Percentiles rank a stretch among this genome's conserved stretches.
phyloP scores from a whole-genome alignment of 257 asterid genomes.

The Leonotis leonurus region DNA sequence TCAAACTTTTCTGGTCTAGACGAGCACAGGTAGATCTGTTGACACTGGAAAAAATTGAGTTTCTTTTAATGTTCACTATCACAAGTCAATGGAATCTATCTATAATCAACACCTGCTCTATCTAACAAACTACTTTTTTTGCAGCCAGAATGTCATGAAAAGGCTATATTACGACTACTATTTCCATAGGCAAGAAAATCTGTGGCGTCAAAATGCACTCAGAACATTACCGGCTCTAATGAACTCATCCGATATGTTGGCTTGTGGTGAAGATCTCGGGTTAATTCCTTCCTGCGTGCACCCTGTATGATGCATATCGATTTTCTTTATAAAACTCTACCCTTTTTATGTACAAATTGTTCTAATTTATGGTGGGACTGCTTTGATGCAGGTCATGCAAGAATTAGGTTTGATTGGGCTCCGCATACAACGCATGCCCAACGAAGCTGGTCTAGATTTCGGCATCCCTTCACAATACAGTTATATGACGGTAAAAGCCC shows the following conservation, averaged over 20 bases:
- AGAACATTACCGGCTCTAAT: slow-evolving; percentile 88
- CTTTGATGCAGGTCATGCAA: slow-evolving; percentile 79
- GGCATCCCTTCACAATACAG: slow-evolving; percentile 93
- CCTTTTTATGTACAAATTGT: background rate
- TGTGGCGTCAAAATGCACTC: slow-evolving; percentile 91
- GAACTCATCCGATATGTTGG: slow-evolving; percentile 96
- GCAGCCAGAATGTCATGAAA: slow-evolving; percentile 76
- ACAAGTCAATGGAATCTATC: background rate
- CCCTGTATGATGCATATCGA: slow-evolving; percentile 49
- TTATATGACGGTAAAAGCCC: slow-evolving; percentile 75
- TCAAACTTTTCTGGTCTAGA: slow-evolving; percentile 62
- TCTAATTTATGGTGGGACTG: background rate
- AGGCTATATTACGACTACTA: slow-evolving; percentile 84
- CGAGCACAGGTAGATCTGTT: slow-evolving; percentile 50
- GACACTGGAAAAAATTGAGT: background rate
- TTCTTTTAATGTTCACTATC: background rate
- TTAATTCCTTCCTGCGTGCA: slow-evolving; percentile 90
- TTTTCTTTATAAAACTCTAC: background rate
- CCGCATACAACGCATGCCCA: slow-evolving; percentile 96
- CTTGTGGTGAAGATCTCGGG: slow-evolving; percentile 99
- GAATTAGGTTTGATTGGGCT: slow-evolving; percentile 85
- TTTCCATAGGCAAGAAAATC: slow-evolving; percentile 81
- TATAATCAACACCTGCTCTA: background rate
- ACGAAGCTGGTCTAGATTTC: slow-evolving; percentile 69
- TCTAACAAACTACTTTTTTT: slow-evolving; percentile 14